phyloP scores from a whole-genome alignment of 2,329 filamentous ascomycete genomes.

The Colletotrichum sp. region DNA sequence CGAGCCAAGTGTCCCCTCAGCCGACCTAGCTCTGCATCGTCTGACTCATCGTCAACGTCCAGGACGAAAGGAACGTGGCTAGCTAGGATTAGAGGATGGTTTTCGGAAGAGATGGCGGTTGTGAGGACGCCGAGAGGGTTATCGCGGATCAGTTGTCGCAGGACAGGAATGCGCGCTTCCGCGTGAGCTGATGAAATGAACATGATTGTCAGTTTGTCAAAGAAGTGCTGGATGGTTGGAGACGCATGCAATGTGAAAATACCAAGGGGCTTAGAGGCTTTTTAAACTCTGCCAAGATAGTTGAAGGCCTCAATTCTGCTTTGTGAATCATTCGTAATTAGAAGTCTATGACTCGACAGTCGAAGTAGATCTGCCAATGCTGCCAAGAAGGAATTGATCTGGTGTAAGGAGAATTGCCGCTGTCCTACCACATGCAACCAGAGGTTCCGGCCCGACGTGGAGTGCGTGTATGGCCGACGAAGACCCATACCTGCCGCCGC shows the following conservation, averaged over 20 bases:
- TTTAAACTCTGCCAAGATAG: background rate
- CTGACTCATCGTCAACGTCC: constrained; percentile 48
- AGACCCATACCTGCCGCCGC: background rate
- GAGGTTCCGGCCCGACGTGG: background rate
- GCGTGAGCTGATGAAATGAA: constrained; percentile 60
- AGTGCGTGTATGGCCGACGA: background rate
- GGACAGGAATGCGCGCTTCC: constrained; percentile 50
- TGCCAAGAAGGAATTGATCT: background rate
- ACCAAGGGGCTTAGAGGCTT: background rate
- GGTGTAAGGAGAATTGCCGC: accelerated
- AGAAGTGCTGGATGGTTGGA: background rate
- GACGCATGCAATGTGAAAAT: accelerated
- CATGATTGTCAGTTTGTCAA: constrained; percentile 43
- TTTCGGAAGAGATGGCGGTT: constrained; percentile 59
- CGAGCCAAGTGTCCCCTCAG: constrained; percentile 68
- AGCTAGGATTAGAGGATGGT: constrained; percentile 57
- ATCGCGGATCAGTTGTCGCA: constrained; percentile 61
- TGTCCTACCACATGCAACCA: background rate
- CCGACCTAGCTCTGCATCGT: constrained; percentile 42
- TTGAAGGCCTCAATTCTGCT: background rate
- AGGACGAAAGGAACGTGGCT: constrained; percentile 67
- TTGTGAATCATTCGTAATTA: background rate
- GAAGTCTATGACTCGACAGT: background rate
- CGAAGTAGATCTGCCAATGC: accelerated
- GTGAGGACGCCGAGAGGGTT: constrained; percentile 68